These are phyloP conservation scores for Monascus ruber DNA, from an alignment of 2,329 filamentous ascomycete genomes.

Conservation along the genomic window DNA sequence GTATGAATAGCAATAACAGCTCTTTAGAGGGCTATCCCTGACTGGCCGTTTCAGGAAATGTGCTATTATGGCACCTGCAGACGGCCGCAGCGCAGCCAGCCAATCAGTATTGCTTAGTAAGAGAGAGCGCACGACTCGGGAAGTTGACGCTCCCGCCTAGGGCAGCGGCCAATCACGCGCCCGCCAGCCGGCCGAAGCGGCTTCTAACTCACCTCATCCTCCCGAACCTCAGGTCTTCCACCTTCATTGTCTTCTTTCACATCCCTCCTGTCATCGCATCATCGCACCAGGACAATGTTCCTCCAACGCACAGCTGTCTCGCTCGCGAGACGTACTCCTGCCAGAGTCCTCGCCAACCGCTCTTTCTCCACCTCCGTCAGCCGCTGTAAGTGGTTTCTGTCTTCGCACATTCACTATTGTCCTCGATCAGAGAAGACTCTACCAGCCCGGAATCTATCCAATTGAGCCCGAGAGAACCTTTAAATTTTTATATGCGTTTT, in stretches of 20 bases:
- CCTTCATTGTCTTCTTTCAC: constrained; percentile 11
- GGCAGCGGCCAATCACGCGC: not conserved
- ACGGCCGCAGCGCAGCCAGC: constrained; percentile 8
- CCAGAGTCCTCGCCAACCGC: constrained; percentile 31
- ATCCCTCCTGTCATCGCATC: constrained; percentile 5
- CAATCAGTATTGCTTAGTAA: constrained; percentile 19
- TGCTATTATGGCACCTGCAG: constrained; percentile 6
- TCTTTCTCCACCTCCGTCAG: constrained; percentile 35
- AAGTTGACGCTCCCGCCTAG: constrained; percentile 1
- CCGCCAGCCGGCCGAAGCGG: constrained; percentile 23
- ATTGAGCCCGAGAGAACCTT: constrained; percentile 9
- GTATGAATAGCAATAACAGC: too few relatives aligned
- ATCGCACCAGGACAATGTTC: constrained; percentile 31
- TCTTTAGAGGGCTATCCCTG: constrained; percentile 8
- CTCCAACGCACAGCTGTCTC: constrained; percentile 36
- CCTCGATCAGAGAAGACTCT: constrained; percentile 7
- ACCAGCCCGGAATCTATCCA: constrained; percentile 4
- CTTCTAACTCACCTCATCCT: constrained; percentile 30
- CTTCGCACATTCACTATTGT: constrained; percentile 13
- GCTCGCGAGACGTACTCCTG: constrained; percentile 35
- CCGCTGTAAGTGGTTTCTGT: constrained; percentile 33
- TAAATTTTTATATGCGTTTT: not conserved
- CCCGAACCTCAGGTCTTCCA: constrained; percentile 20
- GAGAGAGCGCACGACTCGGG: constrained; percentile 4
- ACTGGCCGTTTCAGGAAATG: constrained; percentile 3